Percentiles rank a stretch among this genome's conserved stretches.
These are phyloP conservation scores for Heliocybe sulcata DNA, from an alignment of 1,284 basidiomycete species.

Conservation along the genomic window DNA sequence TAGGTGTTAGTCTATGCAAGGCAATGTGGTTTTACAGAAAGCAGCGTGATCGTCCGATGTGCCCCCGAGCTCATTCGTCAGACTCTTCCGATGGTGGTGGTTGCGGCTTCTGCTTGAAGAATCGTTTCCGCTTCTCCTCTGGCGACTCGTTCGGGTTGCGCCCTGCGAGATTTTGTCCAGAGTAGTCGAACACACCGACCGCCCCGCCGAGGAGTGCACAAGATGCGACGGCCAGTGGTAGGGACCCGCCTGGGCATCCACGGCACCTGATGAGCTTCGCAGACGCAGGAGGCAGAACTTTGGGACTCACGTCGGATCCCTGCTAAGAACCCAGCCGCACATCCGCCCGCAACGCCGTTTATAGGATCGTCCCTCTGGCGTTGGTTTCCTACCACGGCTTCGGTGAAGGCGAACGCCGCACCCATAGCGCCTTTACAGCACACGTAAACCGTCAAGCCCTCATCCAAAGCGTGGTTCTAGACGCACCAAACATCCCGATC, in stretches of 20 bases:
- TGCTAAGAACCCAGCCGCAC: constrained; percentile 89
- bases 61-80: not conserved
- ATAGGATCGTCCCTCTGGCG: constrained; percentile 77
- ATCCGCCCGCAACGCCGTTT: constrained; percentile 85
- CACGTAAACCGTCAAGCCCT: not conserved
- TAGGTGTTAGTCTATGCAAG: not conserved
- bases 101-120: constrained; percentile 52
- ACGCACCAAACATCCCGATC: constrained; percentile 76
- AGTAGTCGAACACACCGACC: constrained; percentile 81
- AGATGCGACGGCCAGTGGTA: constrained; percentile 79
- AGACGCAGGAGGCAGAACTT: constrained; percentile 7
- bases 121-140: constrained; percentile 60
- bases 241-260: constrained; percentile 59
- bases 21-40: not conserved
- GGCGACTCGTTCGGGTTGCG: constrained; percentile 29
- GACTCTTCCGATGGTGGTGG: not conserved
- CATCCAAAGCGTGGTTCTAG: not conserved
- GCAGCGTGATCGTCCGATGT: not conserved
- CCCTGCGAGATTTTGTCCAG: constrained; percentile 54
- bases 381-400: constrained; percentile 76
- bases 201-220: constrained; percentile 78
- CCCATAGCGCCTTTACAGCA: constrained; percentile 77
- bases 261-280: not conserved
- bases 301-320: constrained; percentile 69
- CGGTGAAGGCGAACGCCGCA: constrained; percentile 79